Base-by-base conservation (phyloP, 2,329 filamentous ascomycete genomes). In the Aspergillus persii region DNA sequence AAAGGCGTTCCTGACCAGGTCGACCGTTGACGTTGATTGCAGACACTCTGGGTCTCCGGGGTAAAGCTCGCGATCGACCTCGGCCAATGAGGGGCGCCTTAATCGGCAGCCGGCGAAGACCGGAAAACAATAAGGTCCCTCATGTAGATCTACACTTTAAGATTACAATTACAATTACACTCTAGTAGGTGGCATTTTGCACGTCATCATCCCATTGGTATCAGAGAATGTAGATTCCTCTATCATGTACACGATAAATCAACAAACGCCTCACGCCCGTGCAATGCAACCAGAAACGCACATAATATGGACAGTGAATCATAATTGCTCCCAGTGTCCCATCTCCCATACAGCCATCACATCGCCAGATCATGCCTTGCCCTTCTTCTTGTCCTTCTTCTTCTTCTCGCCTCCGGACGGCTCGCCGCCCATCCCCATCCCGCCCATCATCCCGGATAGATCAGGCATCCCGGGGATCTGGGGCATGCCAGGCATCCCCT, bases 391-490 rank as follows among this genome's bases (percentile, higher is more conserved):
- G 57, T 80, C 75, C 65, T 82, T 80, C 69, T 82, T 80, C 62
- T 75, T 78, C 69, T 76, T 79, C 57, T 76, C 71, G 5, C 66
- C 64, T 29, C 64, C 69, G 9, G 71, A 68, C 23, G 69, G 54
- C 51, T 71, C 71, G 15, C 73, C 67, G 67, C 85, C 84, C 79
- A 84, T 83, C 4, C 78, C 81, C 76, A 85, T 84, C 4, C 79
- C 80, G 59, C 73, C 67, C 68, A 85, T 84, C 79, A 84, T 83
- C 7, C 78, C 80, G 54, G 83, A 80, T 76, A 85, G 84, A 6
- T 80, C 80, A 59, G 83, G 80, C 76, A 84, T 80, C 36, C 68
- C 69, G 1, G 72, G 74, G 53, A 75, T 75, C 33, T 72, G 72
- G 3, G 76, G 73, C 67, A 77, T 72, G 4, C 77, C 77, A 4